Evolutionary conservation across 202 grass and related monocot species (phyloP).

Genomic region (Eragrostis tef): DNA sequence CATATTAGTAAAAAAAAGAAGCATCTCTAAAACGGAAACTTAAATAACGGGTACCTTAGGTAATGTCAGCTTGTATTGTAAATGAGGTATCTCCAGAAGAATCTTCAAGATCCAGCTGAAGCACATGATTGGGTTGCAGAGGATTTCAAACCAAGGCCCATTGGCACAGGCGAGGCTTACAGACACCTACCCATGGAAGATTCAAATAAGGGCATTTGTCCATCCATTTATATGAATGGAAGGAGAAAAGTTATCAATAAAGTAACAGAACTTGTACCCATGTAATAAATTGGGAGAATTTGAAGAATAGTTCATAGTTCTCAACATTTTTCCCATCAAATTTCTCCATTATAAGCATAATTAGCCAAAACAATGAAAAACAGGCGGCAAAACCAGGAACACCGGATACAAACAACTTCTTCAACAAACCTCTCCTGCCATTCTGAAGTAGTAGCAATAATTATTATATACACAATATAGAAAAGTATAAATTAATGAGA

Average conservation of each 20-base stretch:
- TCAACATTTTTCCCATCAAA: slow-evolving; percentile 46
- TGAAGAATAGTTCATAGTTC: slow-evolving; percentile 59
- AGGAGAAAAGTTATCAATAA: slow-evolving; percentile 7
- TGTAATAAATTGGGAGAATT: slow-evolving; percentile 60
- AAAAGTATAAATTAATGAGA: slow-evolving; percentile 12
- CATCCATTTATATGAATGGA: slow-evolving; percentile 13
- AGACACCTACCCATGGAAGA: slow-evolving; percentile 53
- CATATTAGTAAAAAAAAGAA: slow-evolving; percentile 4
- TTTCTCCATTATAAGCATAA: slow-evolving; percentile 56
- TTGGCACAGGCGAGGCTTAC: slow-evolving; percentile 47
- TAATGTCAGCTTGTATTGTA: slow-evolving; percentile 64
- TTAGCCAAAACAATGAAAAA: slow-evolving; percentile 57
- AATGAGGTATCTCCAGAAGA: slow-evolving; percentile 81
- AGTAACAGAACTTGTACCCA: slow-evolving; percentile 63
- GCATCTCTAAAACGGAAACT: background rate
- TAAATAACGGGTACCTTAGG: slow-evolving; percentile 62
- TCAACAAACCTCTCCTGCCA: slow-evolving; percentile 45
- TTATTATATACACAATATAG: slow-evolving; percentile 19
- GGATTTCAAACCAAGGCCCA: slow-evolving; percentile 60
- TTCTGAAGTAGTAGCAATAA: slow-evolving; percentile 49
- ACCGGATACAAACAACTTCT: slow-evolving; percentile 59
- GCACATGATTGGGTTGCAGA: slow-evolving; percentile 73
- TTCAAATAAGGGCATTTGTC: slow-evolving; percentile 35
- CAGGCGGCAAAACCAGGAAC: slow-evolving; percentile 63
- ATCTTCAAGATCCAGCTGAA: slow-evolving; percentile 86